Conservation (phyloP, 768 basidiomycete species). For the Aureoboletus auriporus region DNA sequence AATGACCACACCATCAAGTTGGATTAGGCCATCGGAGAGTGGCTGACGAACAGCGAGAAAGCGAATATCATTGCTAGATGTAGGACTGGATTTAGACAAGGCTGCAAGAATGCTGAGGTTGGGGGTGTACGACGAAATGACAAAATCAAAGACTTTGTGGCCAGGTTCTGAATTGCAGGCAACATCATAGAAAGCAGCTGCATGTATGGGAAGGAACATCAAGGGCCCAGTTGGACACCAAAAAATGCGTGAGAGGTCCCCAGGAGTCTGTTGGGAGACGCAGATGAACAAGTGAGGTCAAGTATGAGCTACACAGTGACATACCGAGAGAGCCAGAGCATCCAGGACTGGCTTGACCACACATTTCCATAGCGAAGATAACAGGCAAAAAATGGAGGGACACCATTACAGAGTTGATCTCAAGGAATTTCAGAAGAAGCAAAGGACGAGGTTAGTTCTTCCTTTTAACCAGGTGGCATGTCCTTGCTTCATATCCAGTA, state of each 20-base stretch:
- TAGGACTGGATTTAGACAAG: neutral
- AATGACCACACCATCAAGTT: constrained; percentile 6
- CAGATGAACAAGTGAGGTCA: neutral
- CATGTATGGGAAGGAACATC: neutral
- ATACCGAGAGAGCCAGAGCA: neutral
- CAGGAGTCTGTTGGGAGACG: neutral
- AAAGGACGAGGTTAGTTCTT: neutral
- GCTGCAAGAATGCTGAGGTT: too few species aligned
- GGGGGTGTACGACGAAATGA: too few species aligned
- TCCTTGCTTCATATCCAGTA: neutral
- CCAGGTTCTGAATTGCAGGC: neutral
- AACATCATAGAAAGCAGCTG: neutral
- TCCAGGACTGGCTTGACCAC: constrained; percentile 6
- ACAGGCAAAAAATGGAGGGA: constrained; percentile 6
- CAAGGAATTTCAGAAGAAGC: neutral
- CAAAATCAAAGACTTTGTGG: neutral
- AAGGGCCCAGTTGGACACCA: constrained; percentile 2
- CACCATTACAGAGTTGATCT: neutral
- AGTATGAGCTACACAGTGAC: neutral
- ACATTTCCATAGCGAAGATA: too few species aligned
- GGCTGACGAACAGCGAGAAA: constrained; percentile 16
- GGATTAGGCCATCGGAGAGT: constrained; percentile 1
- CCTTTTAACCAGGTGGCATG: neutral
- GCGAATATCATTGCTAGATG: neutral
- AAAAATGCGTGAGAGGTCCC: neutral